Evolutionary conservation across 2,329 filamentous ascomycete genomes (phyloP).

Genomic region (Aspergillus brunneoviolaceus): DNA sequence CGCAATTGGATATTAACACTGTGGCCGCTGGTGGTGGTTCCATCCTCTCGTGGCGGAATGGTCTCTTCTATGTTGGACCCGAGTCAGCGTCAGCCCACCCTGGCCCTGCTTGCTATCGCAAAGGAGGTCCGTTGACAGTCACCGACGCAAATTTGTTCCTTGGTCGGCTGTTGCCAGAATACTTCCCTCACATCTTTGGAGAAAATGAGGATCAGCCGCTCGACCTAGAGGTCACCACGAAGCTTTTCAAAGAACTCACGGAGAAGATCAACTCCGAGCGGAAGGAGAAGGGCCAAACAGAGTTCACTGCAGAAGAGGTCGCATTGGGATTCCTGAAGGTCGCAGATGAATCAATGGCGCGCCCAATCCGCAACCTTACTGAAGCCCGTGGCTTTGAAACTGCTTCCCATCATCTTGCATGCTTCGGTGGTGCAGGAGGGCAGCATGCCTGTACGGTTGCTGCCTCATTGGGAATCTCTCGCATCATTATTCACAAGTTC

Average conservation of each 20-base stretch:
- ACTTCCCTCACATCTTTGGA: slow-evolving; percentile 95
- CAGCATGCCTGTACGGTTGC: slow-evolving; percentile 93
- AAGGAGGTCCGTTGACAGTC: slow-evolving; percentile 84
- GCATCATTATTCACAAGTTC: slow-evolving; percentile 85
- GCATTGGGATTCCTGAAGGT: slow-evolving; percentile 45
- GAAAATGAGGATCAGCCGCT: slow-evolving; percentile 82
- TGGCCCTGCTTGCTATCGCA: slow-evolving; percentile 87
- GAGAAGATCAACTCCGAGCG: slow-evolving; percentile 58
- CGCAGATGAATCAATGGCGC: slow-evolving; percentile 47
- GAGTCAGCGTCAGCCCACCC: slow-evolving; percentile 90
- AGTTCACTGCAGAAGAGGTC: slow-evolving; percentile 52
- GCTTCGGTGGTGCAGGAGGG: slow-evolving; percentile 87
- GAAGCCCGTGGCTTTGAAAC: slow-evolving; percentile 92
- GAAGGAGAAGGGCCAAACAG: slow-evolving; percentile 42
- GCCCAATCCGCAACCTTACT: slow-evolving; percentile 84
- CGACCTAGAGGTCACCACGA: slow-evolving; percentile 72
- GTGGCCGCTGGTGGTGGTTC: slow-evolving; percentile 78
- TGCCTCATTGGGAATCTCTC: slow-evolving; percentile 76
- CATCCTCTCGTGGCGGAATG: slow-evolving; percentile 79
- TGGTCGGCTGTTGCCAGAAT: slow-evolving; percentile 80
- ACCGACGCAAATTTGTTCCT: slow-evolving; percentile 91
- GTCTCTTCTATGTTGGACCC: slow-evolving; percentile 86
- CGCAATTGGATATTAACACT: slow-evolving; percentile 91
- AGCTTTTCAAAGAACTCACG: slow-evolving; percentile 72
- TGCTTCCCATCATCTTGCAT: slow-evolving; percentile 83